Conservation (phyloP, 345 rosid species). For the Luvunga scandens region DNA sequence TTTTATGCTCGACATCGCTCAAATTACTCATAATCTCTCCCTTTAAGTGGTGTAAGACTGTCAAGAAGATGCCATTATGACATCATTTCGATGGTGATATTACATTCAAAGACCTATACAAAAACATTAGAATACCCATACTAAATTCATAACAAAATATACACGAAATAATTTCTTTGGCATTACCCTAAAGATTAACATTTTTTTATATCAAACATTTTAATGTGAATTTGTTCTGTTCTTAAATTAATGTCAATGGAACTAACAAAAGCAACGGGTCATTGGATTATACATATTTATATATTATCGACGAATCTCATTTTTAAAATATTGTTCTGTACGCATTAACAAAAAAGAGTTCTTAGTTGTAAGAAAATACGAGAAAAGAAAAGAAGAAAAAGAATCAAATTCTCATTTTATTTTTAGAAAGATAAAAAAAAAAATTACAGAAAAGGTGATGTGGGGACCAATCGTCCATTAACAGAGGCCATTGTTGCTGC, state of each 20-base stretch:
- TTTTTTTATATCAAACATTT: not conserved
- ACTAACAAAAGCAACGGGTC: not conserved
- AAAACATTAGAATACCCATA: not conserved
- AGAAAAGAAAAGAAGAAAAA: not conserved
- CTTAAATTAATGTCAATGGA: not conserved
- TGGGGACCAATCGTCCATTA: conserved; percentile 40
- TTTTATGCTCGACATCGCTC: too few species aligned
- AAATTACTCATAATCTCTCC: too few species aligned
- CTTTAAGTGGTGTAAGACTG: not conserved
- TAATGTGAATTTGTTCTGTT: conserved; percentile 12
- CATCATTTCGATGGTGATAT: conserved; percentile 9
- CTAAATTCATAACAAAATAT: not conserved
- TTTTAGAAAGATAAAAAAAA: not conserved
- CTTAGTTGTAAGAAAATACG: not conserved
- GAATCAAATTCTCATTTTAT: conserved; percentile 26
- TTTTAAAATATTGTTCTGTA: not conserved
- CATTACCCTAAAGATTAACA: not conserved
- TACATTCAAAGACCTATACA: not conserved
- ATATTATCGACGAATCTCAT: not conserved
- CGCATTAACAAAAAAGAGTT: not conserved
- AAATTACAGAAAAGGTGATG: not conserved
- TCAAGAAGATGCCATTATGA: not conserved
- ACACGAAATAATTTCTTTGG: not conserved
- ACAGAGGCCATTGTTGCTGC: conserved; percentile 15
- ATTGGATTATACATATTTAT: not conserved